Evolutionary conservation across 768 basidiomycete species (phyloP).

Genomic region (Hemileccinum rubropunctum): DNA sequence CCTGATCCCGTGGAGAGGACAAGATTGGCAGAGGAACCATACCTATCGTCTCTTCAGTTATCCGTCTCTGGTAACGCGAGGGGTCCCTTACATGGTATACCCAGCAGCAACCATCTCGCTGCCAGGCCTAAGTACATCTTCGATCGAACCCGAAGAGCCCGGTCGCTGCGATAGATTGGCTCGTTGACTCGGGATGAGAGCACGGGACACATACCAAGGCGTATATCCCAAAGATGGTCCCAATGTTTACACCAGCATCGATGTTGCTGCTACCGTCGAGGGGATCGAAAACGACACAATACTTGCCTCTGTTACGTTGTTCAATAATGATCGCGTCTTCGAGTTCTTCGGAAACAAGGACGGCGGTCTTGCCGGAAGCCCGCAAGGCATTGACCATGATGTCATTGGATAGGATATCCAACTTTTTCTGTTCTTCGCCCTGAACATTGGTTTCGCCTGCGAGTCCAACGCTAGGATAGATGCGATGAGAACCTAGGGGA

Average conservation of each 20-base stretch:
- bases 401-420: constrained; percentile 96
- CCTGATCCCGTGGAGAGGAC: constrained; percentile 94
- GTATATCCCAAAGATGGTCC: constrained; percentile 97
- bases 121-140: constrained; percentile 91
- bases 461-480: constrained; percentile 72
- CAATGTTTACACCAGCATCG: constrained; percentile 97
- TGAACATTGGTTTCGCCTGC: constrained; percentile 97
- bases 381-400: constrained; percentile 98
- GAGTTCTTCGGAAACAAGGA: constrained; percentile 95
- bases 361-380: constrained; percentile 94
- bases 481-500: not conserved
- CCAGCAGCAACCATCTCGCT: constrained; percentile 97
- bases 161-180: constrained; percentile 46
- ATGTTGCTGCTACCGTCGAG: constrained; percentile 96
- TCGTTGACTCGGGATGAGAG: not conserved
- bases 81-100: constrained; percentile 84
- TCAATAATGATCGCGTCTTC: constrained; percentile 92
- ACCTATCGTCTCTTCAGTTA: constrained; percentile 41
- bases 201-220: constrained; percentile 61
- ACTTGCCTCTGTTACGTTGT: constrained; percentile 74
- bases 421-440: constrained; percentile 99
- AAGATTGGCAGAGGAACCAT: constrained; percentile 94
- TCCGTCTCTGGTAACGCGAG: not conserved
- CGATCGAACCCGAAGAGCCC: constrained; percentile 74
- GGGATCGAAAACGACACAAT: constrained; percentile 98